phyloP scores from a whole-genome alignment of 345 rosid species.

The Moricandia arvensis region DNA sequence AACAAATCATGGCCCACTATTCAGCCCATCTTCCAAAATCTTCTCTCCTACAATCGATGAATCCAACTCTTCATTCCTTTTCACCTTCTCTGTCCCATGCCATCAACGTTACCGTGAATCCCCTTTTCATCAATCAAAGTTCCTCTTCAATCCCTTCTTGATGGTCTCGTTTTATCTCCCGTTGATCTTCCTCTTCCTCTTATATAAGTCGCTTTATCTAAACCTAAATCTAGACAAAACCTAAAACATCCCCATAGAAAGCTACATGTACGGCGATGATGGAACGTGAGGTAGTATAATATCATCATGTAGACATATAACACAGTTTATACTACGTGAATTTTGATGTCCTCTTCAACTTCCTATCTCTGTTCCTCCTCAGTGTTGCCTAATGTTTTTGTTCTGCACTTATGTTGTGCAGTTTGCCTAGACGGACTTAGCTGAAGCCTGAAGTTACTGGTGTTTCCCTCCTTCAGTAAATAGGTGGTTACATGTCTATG shows the following conservation, averaged over 20 bases:
- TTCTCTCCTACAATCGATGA: background rate
- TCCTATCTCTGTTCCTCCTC: too few species aligned
- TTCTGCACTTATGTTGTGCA: constrained; percentile 40
- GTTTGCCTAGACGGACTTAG: constrained; percentile 75
- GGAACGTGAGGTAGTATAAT: background rate
- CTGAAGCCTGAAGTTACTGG: constrained; percentile 14
- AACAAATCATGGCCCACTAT: too few species aligned
- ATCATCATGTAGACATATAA: background rate
- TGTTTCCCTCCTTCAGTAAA: constrained; percentile 31
- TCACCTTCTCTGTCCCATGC: background rate
- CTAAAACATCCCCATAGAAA: too few species aligned
- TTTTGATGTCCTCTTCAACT: too few species aligned
- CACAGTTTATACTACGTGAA: background rate
- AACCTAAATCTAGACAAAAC: too few species aligned
- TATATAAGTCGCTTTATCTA: too few species aligned
- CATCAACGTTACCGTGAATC: background rate
- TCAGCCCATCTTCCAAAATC: background rate
- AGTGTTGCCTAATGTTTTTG: background rate
- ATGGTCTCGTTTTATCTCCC: background rate
- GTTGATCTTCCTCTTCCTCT: background rate
- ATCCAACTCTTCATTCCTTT: background rate
- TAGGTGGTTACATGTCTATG: constrained; percentile 82
- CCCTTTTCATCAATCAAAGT: background rate
- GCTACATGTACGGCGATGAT: too few species aligned
- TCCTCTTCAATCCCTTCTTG: background rate